A percentile compares a stretch with the other conserved stretches of the same genome.
phyloP scores from a whole-genome alignment of 257 asterid species.

The Solanum stenotomum region DNA sequence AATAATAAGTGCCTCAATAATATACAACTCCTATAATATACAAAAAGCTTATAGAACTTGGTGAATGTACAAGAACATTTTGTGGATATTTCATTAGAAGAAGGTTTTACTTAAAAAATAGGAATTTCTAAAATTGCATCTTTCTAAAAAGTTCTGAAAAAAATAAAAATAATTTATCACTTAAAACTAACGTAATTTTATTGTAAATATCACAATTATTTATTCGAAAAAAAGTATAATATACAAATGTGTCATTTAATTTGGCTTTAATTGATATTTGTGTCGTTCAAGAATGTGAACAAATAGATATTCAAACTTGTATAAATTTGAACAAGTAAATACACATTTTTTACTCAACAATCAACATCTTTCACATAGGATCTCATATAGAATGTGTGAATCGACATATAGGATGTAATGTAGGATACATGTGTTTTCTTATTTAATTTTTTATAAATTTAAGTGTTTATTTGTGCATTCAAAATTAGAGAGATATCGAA shows the following conservation, averaged over 20 bases:
- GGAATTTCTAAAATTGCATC: background rate
- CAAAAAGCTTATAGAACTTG: background rate
- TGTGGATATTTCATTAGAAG: background rate
- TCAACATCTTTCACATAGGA: no score
- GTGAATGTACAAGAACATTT: background rate
- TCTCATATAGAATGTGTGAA: no score
- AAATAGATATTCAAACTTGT: no score
- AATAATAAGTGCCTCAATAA: no score
- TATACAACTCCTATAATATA: background rate
- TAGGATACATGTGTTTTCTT: no score
- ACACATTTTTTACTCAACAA: no score
- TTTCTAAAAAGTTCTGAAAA: background rate
- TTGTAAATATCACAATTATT: background rate
- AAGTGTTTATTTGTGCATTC: no score
- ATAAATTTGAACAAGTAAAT: no score
- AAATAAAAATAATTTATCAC: background rate
- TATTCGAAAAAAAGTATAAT: background rate
- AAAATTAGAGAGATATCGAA: no score
- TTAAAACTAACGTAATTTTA: background rate
- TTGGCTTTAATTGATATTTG: rapidly evolving
- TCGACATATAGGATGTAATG: rapidly evolving
- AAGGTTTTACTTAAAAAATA: background rate
- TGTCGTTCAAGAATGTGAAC: rapidly evolving
- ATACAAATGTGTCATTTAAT: no score
- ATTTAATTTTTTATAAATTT: no score